These are phyloP conservation scores for Cadophora sp. DNA, from an alignment of 2,329 filamentous ascomycete species.

Conservation along the genomic window DNA sequence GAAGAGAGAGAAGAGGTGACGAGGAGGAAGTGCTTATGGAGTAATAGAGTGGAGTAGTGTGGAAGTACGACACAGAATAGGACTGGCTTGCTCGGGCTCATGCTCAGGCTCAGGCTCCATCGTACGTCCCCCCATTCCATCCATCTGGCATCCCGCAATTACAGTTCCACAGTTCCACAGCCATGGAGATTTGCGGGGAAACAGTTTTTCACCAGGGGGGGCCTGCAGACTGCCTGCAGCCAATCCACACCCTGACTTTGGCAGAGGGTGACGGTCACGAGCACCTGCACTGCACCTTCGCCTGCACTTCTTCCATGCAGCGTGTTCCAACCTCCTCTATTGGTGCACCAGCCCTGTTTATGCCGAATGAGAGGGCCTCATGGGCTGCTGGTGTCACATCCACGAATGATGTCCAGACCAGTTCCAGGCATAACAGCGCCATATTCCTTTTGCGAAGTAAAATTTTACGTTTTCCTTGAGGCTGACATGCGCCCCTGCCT, in stretches of 20 bases:
- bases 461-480: slow-evolving; percentile 36
- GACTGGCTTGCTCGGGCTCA: slow-evolving; percentile 1
- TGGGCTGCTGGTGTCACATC: slow-evolving; percentile 17
- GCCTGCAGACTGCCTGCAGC: slow-evolving; percentile 25
- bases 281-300: slow-evolving; percentile 4
- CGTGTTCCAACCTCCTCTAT: slow-evolving; percentile 9
- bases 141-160: slow-evolving; percentile 31
- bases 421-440: slow-evolving; percentile 29
- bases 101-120: not conserved
- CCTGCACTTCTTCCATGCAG: not conserved
- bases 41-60: slow-evolving; percentile 4
- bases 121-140: not conserved
- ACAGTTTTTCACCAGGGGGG: slow-evolving; percentile 24
- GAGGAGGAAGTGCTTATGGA: not conserved
- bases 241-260: slow-evolving; percentile 19
- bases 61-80: slow-evolving; percentile 14
- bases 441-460: slow-evolving; percentile 36
- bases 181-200: slow-evolving; percentile 35
- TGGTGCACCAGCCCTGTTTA: slow-evolving; percentile 11
- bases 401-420: slow-evolving; percentile 21
- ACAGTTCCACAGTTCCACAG: slow-evolving; percentile 26
- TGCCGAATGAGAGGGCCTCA: not conserved
- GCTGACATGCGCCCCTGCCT: slow-evolving; percentile 32
- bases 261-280: slow-evolving; percentile 27
- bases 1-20: slow-evolving; percentile 6